Base-by-base conservation (phyloP, 495 filamentous ascomycete genomes). In the Aspergillus coremiiformis region DNA sequence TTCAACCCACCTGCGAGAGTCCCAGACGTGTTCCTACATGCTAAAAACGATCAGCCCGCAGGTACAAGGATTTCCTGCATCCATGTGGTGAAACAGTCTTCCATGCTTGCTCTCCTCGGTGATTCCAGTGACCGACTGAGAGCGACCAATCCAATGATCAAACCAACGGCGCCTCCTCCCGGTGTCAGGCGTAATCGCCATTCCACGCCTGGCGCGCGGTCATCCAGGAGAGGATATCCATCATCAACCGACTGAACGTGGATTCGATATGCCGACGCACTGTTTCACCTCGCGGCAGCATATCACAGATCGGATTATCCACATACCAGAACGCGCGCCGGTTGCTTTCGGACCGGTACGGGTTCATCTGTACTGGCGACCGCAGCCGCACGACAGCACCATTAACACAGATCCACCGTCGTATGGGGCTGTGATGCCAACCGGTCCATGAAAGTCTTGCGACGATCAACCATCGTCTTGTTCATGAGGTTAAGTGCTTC, bases 341-440 rank as follows among this genome's bases (percentile, higher is more conserved):
- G 15, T 77, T 44, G 1, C 47, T 52, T 44, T 53, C 30, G n/a
- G 75, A 61, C 26, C 67, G 60, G 51, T 70, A 80, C 9, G 77
- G 78, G 53, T 79, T 80, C 52, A 14, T 71, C 59, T 0, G 75
- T 78, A n/a, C 72, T 78, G 3, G 78, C 76, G 22, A 61, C 54
- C 0, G 72, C 78, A 9, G 78, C 68, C n/a, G 65, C 60, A 39
- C 70, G 61, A 3, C 56, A 61, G 39, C 73, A 59, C 75, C 76
- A 82, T 15, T 32, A 50, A 49, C 60, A 65, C 4, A 71, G 43
- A 47, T 69, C 64, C 9, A 69, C 10, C 6, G 41, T 29, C 4
- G 32, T 32, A 5, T 22, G 20, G 0, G 9, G 14, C 0, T 19
- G 20, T 0, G 51, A 17, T 4, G 22, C 42, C 23, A 71, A 23